Evolutionary conservation across 768 basidiomycete genomes (phyloP).

Genomic region (Amanita pallidorosea): DNA sequence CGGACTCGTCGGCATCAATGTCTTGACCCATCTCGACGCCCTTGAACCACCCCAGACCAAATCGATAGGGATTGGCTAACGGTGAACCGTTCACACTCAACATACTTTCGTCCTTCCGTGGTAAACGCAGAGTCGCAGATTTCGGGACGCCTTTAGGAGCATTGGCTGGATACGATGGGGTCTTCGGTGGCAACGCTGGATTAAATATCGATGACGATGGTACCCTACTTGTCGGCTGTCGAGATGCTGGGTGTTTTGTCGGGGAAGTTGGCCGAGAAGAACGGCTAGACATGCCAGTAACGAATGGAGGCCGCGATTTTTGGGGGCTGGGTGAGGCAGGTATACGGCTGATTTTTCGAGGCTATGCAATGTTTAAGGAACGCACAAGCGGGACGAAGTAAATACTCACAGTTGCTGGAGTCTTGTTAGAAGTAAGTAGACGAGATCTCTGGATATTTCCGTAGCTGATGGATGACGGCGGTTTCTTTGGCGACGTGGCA

Average conservation of each 20-base stretch:
- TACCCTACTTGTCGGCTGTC: constrained; percentile 20
- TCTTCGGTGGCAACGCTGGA: constrained; percentile 49
- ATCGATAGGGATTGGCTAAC: constrained; percentile 65
- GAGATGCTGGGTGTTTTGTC: constrained; percentile 28
- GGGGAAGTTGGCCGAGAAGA: constrained; percentile 42
- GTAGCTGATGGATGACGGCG: constrained; percentile 38
- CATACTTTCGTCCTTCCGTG: constrained; percentile 68
- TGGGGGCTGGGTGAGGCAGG: constrained; percentile 34
- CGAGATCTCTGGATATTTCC: constrained; percentile 41
- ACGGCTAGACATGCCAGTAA: constrained; percentile 20
- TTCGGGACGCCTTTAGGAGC: constrained; percentile 11
- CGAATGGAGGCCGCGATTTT: constrained; percentile 36
- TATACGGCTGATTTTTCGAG: constrained; percentile 22
- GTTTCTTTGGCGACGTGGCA: constrained; percentile 47
- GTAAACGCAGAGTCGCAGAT: constrained; percentile 43
- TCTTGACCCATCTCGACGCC: constrained; percentile 25
- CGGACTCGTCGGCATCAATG: constrained; percentile 22
- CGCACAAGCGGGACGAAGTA: not conserved
- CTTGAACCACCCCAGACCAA: constrained; percentile 52
- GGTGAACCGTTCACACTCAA: constrained; percentile 79
- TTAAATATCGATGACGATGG: constrained; percentile 68
- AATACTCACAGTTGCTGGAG: constrained; percentile 28
- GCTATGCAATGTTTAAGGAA: constrained; percentile 11
- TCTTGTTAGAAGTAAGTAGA: constrained; percentile 27
- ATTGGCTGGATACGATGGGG: constrained; percentile 38